Percentiles rank a stretch among this genome's conserved stretches.
These are phyloP conservation scores for Annulohypoxylon maeteangense DNA, from an alignment of 495 filamentous ascomycete species.

Conservation along the genomic window DNA sequence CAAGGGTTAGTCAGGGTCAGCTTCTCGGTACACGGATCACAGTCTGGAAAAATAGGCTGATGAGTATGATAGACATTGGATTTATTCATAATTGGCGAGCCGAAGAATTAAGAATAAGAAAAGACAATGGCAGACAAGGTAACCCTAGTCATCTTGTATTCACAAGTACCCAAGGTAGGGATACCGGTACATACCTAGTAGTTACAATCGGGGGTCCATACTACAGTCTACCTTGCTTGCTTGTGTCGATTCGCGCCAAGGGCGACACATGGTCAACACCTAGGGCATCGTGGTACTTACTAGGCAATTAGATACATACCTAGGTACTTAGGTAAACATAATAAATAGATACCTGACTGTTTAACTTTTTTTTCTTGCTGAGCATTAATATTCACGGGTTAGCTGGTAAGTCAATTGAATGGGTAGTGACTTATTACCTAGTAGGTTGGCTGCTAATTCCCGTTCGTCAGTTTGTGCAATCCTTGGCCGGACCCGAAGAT, in stretches of 20 bases:
- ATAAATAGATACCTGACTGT: neutral
- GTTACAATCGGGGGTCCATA: conserved; percentile 27
- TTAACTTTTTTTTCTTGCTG: neutral
- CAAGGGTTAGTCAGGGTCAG: conserved; percentile 25
- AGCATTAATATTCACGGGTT: neutral
- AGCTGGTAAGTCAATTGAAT: neutral
- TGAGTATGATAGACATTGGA: conserved; percentile 15
- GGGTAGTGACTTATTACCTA: neutral
- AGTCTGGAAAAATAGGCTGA: conserved; percentile 31
- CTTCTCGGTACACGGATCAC: conserved; percentile 30
- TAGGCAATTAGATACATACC: neutral
- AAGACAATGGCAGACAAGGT: neutral
- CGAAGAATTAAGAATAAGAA: conserved; percentile 18
- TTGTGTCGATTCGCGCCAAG: conserved; percentile 21
- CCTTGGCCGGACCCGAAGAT: conserved; percentile 3
- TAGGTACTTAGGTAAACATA: neutral
- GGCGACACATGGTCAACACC: conserved; percentile 21
- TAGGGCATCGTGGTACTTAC: neutral
- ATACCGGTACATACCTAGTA: too few relatives aligned
- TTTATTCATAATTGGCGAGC: conserved; percentile 27
- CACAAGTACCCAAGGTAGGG: conserved; percentile 4
- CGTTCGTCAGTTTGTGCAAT: neutral
- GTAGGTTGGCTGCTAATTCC: neutral
- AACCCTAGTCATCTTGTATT: conserved; percentile 29
- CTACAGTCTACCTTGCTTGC: too few relatives aligned